phyloP scores from a whole-genome alignment of 495 filamentous ascomycete genomes.

The Xylaria sp. region DNA sequence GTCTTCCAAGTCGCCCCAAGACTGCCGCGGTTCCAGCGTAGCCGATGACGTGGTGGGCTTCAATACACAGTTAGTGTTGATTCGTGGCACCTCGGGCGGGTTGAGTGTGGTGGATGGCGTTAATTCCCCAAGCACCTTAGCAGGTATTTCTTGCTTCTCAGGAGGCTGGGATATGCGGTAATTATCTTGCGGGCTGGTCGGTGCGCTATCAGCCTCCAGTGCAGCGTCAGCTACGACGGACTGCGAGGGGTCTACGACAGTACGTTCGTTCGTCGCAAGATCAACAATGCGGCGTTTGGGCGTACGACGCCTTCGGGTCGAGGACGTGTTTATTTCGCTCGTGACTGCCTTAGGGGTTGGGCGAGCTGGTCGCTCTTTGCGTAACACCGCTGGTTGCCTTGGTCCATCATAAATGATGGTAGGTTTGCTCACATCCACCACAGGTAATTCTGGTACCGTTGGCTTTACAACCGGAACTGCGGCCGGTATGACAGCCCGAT shows the following conservation, averaged over 20 bases:
- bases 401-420: constrained; percentile 59
- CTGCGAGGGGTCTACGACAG: constrained; percentile 36
- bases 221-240: constrained; percentile 21
- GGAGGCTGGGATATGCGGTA: constrained; percentile 54
- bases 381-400: constrained; percentile 55
- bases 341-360: constrained; percentile 50
- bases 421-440: constrained; percentile 70
- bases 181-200: constrained; percentile 41
- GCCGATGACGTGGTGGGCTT: constrained; percentile 50
- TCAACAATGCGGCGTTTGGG: constrained; percentile 83
- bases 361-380: constrained; percentile 53
- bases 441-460: constrained; percentile 61
- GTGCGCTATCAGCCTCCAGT: not conserved
- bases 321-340: constrained; percentile 60
- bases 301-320: constrained; percentile 57
- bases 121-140: constrained; percentile 37
- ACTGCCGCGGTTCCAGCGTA: constrained; percentile 44
- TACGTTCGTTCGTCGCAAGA: constrained; percentile 69
- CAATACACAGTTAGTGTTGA: constrained; percentile 51
- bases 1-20: constrained; percentile 58
- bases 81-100: constrained; percentile 53
- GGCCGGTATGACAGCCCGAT: constrained; percentile 75
- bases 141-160: constrained; percentile 37
- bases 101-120: constrained; percentile 37
- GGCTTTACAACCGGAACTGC: constrained; percentile 79